phyloP scores from a whole-genome alignment of 1,284 basidiomycete genomes.

The Boletellus deceptivus region DNA sequence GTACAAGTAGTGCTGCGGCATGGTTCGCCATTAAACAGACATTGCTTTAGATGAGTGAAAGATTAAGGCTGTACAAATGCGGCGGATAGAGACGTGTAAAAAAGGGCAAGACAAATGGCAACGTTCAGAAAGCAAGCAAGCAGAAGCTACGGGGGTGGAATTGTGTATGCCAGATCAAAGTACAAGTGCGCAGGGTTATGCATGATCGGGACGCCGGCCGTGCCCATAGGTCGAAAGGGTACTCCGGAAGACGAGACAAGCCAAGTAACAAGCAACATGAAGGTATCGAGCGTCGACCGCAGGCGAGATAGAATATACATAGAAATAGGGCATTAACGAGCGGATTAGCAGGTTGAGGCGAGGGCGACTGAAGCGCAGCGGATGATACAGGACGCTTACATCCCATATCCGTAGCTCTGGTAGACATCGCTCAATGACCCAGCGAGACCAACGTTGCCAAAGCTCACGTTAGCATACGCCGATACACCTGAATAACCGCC shows the following conservation, averaged over 20 bases:
- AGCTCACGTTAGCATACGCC: constrained; percentile 51
- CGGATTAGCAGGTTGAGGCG: constrained; percentile 17
- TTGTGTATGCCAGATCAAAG: constrained; percentile 59
- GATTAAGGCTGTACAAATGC: constrained; percentile 56
- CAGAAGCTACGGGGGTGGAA: constrained; percentile 41
- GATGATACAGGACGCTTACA: constrained; percentile 45
- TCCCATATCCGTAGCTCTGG: constrained; percentile 74
- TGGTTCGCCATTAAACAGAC: constrained; percentile 38
- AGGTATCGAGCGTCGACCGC: constrained; percentile 33
- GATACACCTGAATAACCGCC: constrained; percentile 55
- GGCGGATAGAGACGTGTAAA: constrained; percentile 40
- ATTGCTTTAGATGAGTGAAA: constrained; percentile 39
- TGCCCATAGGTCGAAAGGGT: constrained; percentile 34
- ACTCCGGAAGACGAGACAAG: constrained; percentile 31
- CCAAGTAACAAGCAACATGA: constrained; percentile 35
- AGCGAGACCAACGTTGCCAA: constrained; percentile 55
- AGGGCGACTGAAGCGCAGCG: constrained; percentile 7
- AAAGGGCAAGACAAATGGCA: constrained; percentile 37
- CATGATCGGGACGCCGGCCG: constrained; percentile 41
- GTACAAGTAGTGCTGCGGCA: constrained; percentile 37
- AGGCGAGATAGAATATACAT: constrained; percentile 38
- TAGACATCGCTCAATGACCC: constrained; percentile 67
- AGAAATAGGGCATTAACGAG: constrained; percentile 37
- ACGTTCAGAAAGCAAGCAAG: constrained; percentile 45
- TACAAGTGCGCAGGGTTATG: constrained; percentile 62